Conservation (phyloP, 345 rosid genomes). For the Psidium friedrichsthalianum region DNA sequence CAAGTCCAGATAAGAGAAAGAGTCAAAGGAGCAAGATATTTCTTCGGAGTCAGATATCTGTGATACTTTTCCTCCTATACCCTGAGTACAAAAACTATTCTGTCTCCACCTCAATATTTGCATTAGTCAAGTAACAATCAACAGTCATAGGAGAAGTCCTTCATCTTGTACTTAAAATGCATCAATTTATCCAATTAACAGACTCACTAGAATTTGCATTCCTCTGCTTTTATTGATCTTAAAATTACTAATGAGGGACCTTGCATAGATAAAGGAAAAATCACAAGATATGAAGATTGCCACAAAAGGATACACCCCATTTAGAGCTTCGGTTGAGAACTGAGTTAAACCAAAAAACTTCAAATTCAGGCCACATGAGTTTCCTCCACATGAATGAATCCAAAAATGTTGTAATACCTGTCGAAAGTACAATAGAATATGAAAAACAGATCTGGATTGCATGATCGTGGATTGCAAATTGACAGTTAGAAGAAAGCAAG, state of each 20-base stretch:
- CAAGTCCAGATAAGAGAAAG: background rate
- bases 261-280: background rate
- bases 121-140: background rate
- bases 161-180: background rate
- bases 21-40: background rate
- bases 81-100: background rate
- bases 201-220: background rate
- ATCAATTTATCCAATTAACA: background rate
- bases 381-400: slow-evolving; percentile 94
- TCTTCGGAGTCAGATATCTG: background rate
- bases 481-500: background rate
- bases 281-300: background rate
- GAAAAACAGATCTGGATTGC: background rate
- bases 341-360: slow-evolving; percentile 97
- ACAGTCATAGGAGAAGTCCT: background rate
- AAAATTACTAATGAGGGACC: background rate
- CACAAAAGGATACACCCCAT: slow-evolving; percentile 93
- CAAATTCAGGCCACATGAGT: slow-evolving; percentile 85
- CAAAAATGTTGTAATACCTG: slow-evolving; percentile 73
- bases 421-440: slow-evolving; percentile 8
- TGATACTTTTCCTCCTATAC: background rate
- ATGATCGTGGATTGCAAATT: background rate
- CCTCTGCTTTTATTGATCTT: background rate
- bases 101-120: background rate
- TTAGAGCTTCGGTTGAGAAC: slow-evolving; percentile 88